Base-by-base conservation (phyloP, 2,329 filamentous ascomycete species). In the Aspergillus unguis region DNA sequence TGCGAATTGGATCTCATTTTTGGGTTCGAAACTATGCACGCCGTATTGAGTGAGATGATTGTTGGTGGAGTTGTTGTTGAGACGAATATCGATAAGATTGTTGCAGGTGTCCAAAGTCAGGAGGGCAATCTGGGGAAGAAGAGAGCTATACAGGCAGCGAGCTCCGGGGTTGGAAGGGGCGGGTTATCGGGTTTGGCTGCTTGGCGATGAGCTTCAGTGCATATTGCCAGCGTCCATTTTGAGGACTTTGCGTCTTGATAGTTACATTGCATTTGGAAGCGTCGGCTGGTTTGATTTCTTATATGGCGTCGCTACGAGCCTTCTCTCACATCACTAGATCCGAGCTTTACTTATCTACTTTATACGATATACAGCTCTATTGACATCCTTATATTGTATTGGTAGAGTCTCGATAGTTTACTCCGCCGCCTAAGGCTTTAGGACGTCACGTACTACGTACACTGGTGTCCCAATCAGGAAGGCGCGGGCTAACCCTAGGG, bases 1-100 rank as follows among this genome's bases (percentile, higher is more conserved):
- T 99, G 94, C 80, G 94, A 99, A 77, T 79, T 99, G 51, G 92
- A 99, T 72, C 81, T 99, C 62, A 99, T 99, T 71, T 99, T 99
- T 78, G 97, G 97, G 70, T 99, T 96, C 64, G 94, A 99, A 80
- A 95, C 91, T 11, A 79, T 99, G 65, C 94, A 99, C 77, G 88
- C 92, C 6, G 85, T 91, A 11, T 77, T 97, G 7, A 86, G 85
- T 53, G 92, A 97, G 78, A 95, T 97, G 90, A 88, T 97, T 52
- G 89, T 96, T 11, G 92, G 92, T 10, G 92, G 92, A 1, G 90
- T 96, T 10, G 92, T 97, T 11, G 85, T 97, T 26, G 92, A 97
- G 76, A 96, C 92, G 31, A 90, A 87, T 63, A 74, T 95, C 56
- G 91, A 96, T 53, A 86, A 86, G 70, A 94, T 97, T 50, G 88